Percentiles rank a stretch among this genome's conserved stretches.
Evolutionary conservation across 2,329 filamentous ascomycete species (phyloP).

Genomic region (Polytolypa hystricis): DNA sequence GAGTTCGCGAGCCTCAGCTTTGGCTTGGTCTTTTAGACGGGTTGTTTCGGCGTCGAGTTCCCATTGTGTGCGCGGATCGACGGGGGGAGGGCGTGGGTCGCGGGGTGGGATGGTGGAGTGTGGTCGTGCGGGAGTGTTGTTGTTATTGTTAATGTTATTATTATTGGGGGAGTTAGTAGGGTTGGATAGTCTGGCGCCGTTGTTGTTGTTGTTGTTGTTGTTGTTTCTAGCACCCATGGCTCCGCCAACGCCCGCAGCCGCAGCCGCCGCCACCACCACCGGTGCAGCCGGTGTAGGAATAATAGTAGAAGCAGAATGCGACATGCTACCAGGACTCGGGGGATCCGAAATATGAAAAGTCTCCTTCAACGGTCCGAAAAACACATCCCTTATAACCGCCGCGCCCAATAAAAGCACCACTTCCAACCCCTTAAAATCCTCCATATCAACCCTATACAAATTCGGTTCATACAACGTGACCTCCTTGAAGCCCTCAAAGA

Average conservation of each 20-base stretch:
- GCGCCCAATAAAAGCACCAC: constrained; percentile 58
- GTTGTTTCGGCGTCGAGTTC: constrained; percentile 41
- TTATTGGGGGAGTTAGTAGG: constrained; percentile 3
- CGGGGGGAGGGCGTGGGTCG: constrained; percentile 23
- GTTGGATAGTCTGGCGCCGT: neutral
- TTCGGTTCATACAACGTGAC: constrained; percentile 92
- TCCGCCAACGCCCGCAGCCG: neutral
- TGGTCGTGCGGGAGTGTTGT: constrained; percentile 16
- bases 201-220: constrained; percentile 1
- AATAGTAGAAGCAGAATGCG: constrained; percentile 16
- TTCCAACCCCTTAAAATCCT: constrained; percentile 88
- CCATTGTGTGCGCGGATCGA: constrained; percentile 43
- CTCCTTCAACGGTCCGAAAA: constrained; percentile 55
- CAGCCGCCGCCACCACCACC: constrained; percentile 5
- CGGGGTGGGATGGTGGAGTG: constrained; percentile 14
- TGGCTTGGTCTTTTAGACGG: constrained; percentile 32
- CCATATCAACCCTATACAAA: constrained; percentile 76
- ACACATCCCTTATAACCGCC: constrained; percentile 51
- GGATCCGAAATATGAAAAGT: constrained; percentile 62
- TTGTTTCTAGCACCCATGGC: constrained; percentile 1
- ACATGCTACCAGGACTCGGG: constrained; percentile 16
- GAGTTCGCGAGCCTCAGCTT: constrained; percentile 32
- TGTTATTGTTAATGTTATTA: neutral
- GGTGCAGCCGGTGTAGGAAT: constrained; percentile 14
- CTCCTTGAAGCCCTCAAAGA: constrained; percentile 66